Conservation (phyloP, 805 yeast species). For the Candida ponderosae region DNA sequence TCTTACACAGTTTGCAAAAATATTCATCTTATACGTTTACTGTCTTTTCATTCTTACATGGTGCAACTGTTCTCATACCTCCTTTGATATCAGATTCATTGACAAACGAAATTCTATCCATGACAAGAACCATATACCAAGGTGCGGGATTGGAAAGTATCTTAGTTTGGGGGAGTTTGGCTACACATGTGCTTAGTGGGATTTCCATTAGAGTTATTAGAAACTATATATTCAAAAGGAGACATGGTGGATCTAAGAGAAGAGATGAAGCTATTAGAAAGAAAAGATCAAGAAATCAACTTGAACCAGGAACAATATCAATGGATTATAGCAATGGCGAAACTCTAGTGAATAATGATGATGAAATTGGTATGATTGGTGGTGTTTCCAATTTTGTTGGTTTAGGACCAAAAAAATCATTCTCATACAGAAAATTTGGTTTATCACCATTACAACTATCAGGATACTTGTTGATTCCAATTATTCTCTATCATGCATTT, state of each 20-base stretch:
- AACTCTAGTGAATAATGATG: slow-evolving; percentile 28
- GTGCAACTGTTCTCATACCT: slow-evolving; percentile 41
- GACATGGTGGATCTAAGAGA: slow-evolving; percentile 15
- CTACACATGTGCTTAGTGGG: slow-evolving; percentile 49
- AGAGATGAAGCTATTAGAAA: slow-evolving; percentile 16
- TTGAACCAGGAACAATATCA: slow-evolving; percentile 9
- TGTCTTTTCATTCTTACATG: slow-evolving; percentile 50
- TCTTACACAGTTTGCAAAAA: slow-evolving; percentile 34
- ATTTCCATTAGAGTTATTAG: slow-evolving; percentile 33
- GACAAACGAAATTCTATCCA: slow-evolving; percentile 47
- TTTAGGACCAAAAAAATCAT: slow-evolving; percentile 41
- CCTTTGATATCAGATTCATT: slow-evolving; percentile 40
- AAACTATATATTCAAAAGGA: slow-evolving; percentile 17
- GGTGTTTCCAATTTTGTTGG: slow-evolving; percentile 44
- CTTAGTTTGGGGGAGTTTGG: slow-evolving; percentile 38
- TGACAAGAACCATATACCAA: slow-evolving; percentile 58
- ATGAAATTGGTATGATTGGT: slow-evolving; percentile 55
- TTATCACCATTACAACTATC: slow-evolving; percentile 50
- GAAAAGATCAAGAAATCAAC: slow-evolving; percentile 8
- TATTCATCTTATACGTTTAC: slow-evolving; percentile 54
- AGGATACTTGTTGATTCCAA: slow-evolving; percentile 46
- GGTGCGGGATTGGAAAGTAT: slow-evolving; percentile 39
- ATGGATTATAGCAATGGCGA: slow-evolving; percentile 6
- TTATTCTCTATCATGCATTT: slow-evolving; percentile 37
- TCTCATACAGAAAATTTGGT: slow-evolving; percentile 36